These are phyloP conservation scores for Ogataea methylovora DNA, from an alignment of 805 yeast species.

Conservation along the genomic window DNA sequence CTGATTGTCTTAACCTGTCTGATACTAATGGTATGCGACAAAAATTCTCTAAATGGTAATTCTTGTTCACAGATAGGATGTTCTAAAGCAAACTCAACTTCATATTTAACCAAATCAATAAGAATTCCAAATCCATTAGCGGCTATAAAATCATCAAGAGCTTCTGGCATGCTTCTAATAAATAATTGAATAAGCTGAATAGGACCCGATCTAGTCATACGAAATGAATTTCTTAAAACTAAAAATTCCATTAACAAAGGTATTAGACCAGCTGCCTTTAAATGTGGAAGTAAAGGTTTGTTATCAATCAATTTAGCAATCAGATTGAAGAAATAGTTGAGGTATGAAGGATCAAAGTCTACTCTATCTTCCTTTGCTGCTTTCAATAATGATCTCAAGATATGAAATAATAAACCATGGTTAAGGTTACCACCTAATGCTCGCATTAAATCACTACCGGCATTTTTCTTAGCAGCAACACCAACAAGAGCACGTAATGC, in stretches of 20 bases:
- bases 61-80: slow-evolving; percentile 51
- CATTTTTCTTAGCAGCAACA: slow-evolving; percentile 55
- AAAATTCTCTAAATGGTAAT: slow-evolving; percentile 44
- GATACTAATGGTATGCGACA: slow-evolving; percentile 44
- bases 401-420: slow-evolving; percentile 76
- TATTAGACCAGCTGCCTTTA: slow-evolving; percentile 72
- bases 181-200: slow-evolving; percentile 46
- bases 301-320: slow-evolving; percentile 55
- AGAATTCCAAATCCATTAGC: slow-evolving; percentile 58
- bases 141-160: slow-evolving; percentile 56
- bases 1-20: slow-evolving; percentile 55
- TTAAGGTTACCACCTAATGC: slow-evolving; percentile 80
- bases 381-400: slow-evolving; percentile 55
- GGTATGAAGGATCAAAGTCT: slow-evolving; percentile 16
- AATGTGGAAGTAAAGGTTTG: slow-evolving; percentile 44
- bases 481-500: slow-evolving; percentile 65
- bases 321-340: slow-evolving; percentile 45
- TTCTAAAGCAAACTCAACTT: slow-evolving; percentile 55
- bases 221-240: slow-evolving; percentile 39
- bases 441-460: slow-evolving; percentile 72
- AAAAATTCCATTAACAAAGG: slow-evolving; percentile 58
- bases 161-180: slow-evolving; percentile 36
- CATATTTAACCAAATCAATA: slow-evolving; percentile 53
- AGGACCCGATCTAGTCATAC: slow-evolving; percentile 57
- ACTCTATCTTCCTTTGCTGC: slow-evolving; percentile 29